phyloP scores from a whole-genome alignment of 768 basidiomycete genomes.

The Porphyrellus cyaneotinctus region DNA sequence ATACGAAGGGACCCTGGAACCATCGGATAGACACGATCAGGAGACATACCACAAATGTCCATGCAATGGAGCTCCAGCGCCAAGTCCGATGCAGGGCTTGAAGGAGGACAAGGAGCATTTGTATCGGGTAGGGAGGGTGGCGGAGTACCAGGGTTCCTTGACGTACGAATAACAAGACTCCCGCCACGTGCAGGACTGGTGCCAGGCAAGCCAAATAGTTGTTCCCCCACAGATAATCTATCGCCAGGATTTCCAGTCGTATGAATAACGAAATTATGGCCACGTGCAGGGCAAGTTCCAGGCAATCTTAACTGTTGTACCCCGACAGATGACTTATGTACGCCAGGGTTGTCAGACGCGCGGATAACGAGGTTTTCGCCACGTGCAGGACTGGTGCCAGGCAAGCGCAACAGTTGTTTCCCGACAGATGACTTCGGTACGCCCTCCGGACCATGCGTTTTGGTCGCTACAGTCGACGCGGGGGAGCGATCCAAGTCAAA shows the following conservation, averaged over 20 bases:
- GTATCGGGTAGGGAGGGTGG: conserved; percentile 3
- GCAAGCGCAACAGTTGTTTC: conserved; percentile 3
- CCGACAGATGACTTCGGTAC: conserved; percentile 6
- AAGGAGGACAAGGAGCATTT: conserved; percentile 1
- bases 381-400: conserved; percentile 12
- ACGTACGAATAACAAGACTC: background rate
- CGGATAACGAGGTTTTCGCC: background rate
- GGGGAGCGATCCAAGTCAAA: conserved; percentile 2
- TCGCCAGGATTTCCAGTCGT: background rate
- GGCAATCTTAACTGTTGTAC: conserved; percentile 3
- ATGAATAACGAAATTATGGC: background rate
- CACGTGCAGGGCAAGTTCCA: conserved; percentile 11
- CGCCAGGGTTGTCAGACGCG: background rate
- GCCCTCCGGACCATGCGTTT: background rate
- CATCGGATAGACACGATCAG: background rate
- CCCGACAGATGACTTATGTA: conserved; percentile 2
- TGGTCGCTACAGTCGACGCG: background rate
- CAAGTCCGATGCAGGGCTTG: conserved; percentile 22
- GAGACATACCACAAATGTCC: conserved; percentile 27
- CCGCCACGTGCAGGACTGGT: conserved; percentile 9
- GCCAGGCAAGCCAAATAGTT: conserved; percentile 7
- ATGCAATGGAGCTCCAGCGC: conserved; percentile 21
- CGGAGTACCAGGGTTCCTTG: background rate
- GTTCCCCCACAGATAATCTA: conserved; percentile 5
- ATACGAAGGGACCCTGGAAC: background rate